Conservation (phyloP, 75 land plant genomes). For the Ceratopteris richardii region DNA sequence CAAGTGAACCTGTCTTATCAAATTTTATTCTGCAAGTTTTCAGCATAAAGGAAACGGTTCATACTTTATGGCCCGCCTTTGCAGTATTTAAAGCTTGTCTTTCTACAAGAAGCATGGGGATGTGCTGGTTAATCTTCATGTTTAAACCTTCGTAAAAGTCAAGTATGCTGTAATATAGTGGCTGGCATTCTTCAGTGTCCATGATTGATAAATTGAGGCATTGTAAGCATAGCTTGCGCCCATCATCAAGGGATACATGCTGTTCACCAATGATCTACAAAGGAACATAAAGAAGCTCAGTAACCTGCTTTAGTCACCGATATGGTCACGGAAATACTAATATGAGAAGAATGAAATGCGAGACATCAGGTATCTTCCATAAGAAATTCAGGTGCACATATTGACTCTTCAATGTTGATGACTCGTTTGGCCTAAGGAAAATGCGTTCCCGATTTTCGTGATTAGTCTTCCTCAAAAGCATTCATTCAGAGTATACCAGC, state of each 20-base stretch:
- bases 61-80: conserved; percentile 14
- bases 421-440: no score
- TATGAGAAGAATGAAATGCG: no score
- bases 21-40: no score
- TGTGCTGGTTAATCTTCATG: conserved; percentile 25
- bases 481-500: no score
- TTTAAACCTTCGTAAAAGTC: conserved; percentile 24
- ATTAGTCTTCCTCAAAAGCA: no score
- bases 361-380: no score
- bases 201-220: conserved; percentile 23
- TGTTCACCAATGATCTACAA: conserved; percentile 9
- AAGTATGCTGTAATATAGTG: conserved; percentile 17
- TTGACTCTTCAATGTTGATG: no score
- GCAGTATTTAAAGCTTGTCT: conserved; percentile 22
- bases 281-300: background rate
- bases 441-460: no score
- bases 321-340: background rate
- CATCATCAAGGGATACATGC: conserved; percentile 21
- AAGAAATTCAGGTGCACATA: no score
- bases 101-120: conserved; percentile 31
- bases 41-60: no score
- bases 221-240: conserved; percentile 28
- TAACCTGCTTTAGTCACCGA: background rate
- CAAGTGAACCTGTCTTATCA: no score
- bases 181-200: conserved; percentile 30